Percentiles rank a stretch among this genome's conserved stretches.
Conservation (phyloP, 805 yeast genomes). For the Diddensiella caesifluorescens region DNA sequence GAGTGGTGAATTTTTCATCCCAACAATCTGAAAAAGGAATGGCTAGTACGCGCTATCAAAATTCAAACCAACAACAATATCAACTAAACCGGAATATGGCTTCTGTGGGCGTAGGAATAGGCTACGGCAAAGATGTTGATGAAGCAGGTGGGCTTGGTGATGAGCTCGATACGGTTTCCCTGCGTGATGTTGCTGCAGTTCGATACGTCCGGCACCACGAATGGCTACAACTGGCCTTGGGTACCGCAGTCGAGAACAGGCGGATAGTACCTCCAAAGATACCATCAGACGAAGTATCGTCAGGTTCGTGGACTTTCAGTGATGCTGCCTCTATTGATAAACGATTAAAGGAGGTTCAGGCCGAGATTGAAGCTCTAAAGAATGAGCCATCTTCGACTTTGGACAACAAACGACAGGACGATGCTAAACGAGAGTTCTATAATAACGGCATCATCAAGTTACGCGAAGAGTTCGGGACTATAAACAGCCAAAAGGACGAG, state of each 20-base stretch:
- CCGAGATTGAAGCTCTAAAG: slow-evolving; percentile 26
- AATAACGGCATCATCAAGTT: slow-evolving; percentile 24
- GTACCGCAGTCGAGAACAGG: slow-evolving; percentile 31
- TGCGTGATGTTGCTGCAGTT: slow-evolving; percentile 39
- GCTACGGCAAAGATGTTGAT: slow-evolving; percentile 19
- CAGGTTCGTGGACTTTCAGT: slow-evolving; percentile 14
- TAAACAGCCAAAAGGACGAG: not conserved
- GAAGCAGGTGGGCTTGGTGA: slow-evolving; percentile 37
- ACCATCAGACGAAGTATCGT: slow-evolving; percentile 8
- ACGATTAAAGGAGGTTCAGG: slow-evolving; percentile 19
- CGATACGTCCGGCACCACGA: slow-evolving; percentile 41
- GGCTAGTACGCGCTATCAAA: too few relatives aligned
- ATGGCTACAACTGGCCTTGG: slow-evolving; percentile 40
- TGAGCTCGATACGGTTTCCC: slow-evolving; percentile 37
- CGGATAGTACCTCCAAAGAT: slow-evolving; percentile 21
- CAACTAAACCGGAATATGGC: too few relatives aligned
- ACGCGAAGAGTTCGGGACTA: slow-evolving; percentile 29
- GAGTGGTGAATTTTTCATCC: too few relatives aligned
- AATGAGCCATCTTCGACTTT: slow-evolving; percentile 17
- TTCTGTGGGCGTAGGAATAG: too few relatives aligned
- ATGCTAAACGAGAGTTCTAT: slow-evolving; percentile 21
- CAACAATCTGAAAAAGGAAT: not conserved
- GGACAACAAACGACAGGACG: slow-evolving; percentile 18
- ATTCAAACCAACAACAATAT: too few relatives aligned
- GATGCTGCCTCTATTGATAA: slow-evolving; percentile 19